These are phyloP conservation scores for Dinochytrium kinnereticum DNA, from an alignment of 371 early-diverging fungal genomes.

Conservation along the genomic window DNA sequence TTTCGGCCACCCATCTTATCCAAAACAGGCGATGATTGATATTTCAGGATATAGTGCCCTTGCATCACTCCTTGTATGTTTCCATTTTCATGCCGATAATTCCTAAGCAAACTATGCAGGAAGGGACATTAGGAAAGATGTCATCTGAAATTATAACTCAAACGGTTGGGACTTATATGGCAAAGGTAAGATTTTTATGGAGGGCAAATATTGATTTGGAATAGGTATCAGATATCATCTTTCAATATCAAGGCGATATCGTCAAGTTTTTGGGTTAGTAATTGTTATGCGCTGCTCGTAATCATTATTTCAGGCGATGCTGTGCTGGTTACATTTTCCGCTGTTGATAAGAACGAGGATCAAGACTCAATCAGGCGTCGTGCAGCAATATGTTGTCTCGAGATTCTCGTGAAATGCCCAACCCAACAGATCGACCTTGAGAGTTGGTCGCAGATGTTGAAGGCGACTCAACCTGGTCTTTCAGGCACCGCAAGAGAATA, in stretches of 20 bases:
- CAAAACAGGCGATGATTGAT: constrained; percentile 8
- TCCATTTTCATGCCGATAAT: no score
- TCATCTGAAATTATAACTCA: not conserved
- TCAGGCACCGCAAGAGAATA: not conserved
- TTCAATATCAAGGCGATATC: not conserved
- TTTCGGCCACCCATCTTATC: no score
- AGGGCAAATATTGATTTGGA: not conserved
- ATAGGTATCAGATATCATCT: not conserved
- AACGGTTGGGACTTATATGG: constrained; percentile 1
- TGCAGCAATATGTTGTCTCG: not conserved
- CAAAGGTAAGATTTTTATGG: no score
- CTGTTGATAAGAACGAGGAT: not conserved
- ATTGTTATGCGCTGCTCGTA: no score
- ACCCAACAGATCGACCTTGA: not conserved
- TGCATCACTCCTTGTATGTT: not conserved
- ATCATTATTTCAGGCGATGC: not conserved
- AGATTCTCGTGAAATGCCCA: not conserved
- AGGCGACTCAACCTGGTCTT: not conserved
- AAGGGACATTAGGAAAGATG: not conserved
- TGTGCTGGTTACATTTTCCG: not conserved
- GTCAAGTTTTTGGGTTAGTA: not conserved
- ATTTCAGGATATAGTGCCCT: not conserved
- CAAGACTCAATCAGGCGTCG: not conserved
- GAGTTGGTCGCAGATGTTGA: not conserved
- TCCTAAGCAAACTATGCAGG: not conserved